A percentile compares a stretch with the other conserved stretches of the same genome.
Evolutionary conservation across 208 protist genomes (phyloP).

Genomic region (Vickermania spadyakhi): DNA sequence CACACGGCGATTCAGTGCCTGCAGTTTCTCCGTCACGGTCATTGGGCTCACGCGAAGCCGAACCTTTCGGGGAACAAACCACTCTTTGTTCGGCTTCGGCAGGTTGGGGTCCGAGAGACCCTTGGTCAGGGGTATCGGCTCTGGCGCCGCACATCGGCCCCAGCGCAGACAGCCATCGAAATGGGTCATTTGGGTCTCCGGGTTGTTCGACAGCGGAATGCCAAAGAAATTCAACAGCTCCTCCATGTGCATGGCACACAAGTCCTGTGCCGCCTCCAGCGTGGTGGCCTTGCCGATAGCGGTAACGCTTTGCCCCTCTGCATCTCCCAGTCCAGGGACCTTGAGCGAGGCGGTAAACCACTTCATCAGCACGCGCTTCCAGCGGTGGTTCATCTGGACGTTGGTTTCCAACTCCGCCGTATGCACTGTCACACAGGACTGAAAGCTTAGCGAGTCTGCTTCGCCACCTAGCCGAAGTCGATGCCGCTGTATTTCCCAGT

Average conservation of each 20-base stretch:
- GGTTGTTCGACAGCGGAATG: slow-evolving; percentile 20
- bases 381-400: not conserved
- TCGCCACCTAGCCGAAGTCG: not conserved
- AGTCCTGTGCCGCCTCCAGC: slow-evolving; percentile 10
- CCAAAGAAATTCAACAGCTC: slow-evolving; percentile 41
- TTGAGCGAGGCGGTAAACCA: slow-evolving; percentile 17
- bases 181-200: slow-evolving; percentile 25
- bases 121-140: not conserved
- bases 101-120: not conserved
- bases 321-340: slow-evolving; percentile 1
- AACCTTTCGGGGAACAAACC: slow-evolving; percentile 18
- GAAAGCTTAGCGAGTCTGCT: slow-evolving; percentile 6
- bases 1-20: slow-evolving; percentile 22
- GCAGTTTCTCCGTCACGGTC: slow-evolving; percentile 24
- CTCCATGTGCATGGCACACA: slow-evolving; percentile 81
- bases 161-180: slow-evolving; percentile 52
- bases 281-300: slow-evolving; percentile 45
- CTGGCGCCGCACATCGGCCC: slow-evolving; percentile 22
- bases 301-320: no score
- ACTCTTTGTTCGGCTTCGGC: slow-evolving; percentile 50
- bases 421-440: not conserved
- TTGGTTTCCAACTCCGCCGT: slow-evolving; percentile 9
- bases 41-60: slow-evolving; percentile 18
- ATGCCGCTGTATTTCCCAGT: slow-evolving; percentile 6
- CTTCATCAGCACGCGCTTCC: slow-evolving; percentile 1